Base-by-base conservation (phyloP, 176 grass and related monocot species). In the Leersia perrieri region DNA sequence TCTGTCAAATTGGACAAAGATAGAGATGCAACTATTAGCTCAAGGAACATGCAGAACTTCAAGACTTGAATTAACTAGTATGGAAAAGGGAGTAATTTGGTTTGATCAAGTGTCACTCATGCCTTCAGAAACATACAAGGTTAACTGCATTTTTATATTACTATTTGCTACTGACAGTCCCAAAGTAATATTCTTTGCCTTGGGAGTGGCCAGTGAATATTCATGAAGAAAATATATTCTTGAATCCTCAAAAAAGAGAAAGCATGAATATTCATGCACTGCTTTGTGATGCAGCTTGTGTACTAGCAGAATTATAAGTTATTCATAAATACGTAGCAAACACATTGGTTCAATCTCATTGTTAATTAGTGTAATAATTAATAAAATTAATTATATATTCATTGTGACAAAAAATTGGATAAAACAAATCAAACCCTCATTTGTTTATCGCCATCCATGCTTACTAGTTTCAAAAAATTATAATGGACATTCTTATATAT, bases 61-160 rank as follows among this genome's bases (percentile, higher is more conserved):
- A 82, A 85, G 88, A 20, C 78, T 90, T 47, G 49, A 90, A 51
- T 40, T 90, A 51, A 87, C 53, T 60, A 82, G 78, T 40, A 73
- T 34, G 58, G 87, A 73, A 34, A 87, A 12, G 58, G 83, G 88
- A 77, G 68, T 78, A 11, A 34, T 82, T n/a, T 90, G 88, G 88
- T 13, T 90, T 30, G 88, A 90, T 77, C 88, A 90, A 78, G 83
- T 90, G 41, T 87, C 88, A 13, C 82, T 90, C 13, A 82, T 90
- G 73, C 83, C 88, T 83, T 63, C 55, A 20, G 83, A 90, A 11
- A 90, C 83, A 66, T 90, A 87, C 42, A 90, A 81, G 78, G 78
- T 90, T 2, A 20, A 63, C 53, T 63, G 3, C 6, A 29, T 80
- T 75, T 76, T 61, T n/a, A 22, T 53, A 15, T 53, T n/a, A 6